Conservation (phyloP, 495 filamentous ascomycete genomes). For the Acidomyces sp. region DNA sequence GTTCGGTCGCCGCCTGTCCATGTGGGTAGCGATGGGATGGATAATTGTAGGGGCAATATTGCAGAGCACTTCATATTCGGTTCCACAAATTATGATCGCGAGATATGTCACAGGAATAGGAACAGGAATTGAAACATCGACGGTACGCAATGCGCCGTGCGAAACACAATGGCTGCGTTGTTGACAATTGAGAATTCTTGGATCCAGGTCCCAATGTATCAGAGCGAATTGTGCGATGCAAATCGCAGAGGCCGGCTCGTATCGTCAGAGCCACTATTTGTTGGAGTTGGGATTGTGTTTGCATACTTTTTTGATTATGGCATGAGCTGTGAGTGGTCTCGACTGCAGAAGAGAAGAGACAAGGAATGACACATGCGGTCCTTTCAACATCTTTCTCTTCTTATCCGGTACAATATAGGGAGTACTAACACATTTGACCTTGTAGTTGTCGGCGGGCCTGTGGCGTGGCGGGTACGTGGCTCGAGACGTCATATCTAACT, state of each 20-base stretch:
- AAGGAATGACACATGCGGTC: too few relatives aligned
- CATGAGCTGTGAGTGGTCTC: too few relatives aligned
- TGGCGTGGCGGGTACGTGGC: constrained; percentile 26
- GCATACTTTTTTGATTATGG: constrained; percentile 22
- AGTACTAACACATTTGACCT: too few relatives aligned
- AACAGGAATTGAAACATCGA: constrained; percentile 23
- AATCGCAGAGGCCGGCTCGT: constrained; percentile 23
- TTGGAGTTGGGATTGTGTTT: constrained; percentile 26
- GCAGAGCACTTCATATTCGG: constrained; percentile 22
- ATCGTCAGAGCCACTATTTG: constrained; percentile 25
- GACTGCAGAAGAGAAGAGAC: too few relatives aligned
- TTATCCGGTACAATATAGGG: too few relatives aligned
- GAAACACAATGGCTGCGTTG: not conserved
- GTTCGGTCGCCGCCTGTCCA: constrained; percentile 22
- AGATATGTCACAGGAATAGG: constrained; percentile 26
- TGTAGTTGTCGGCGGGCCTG: constrained; percentile 18
- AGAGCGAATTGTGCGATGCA: constrained; percentile 25
- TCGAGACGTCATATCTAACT: too few relatives aligned
- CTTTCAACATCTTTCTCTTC: too few relatives aligned
- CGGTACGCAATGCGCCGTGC: constrained; percentile 8
- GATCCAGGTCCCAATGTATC: constrained; percentile 25
- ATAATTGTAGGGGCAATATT: constrained; percentile 25
- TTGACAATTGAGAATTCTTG: constrained; percentile 21
- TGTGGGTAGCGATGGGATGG: constrained; percentile 28
- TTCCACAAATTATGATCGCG: constrained; percentile 22